Conservation (phyloP, 192 early-diverging fungal species). For the Rhizophlyctis rosea region DNA sequence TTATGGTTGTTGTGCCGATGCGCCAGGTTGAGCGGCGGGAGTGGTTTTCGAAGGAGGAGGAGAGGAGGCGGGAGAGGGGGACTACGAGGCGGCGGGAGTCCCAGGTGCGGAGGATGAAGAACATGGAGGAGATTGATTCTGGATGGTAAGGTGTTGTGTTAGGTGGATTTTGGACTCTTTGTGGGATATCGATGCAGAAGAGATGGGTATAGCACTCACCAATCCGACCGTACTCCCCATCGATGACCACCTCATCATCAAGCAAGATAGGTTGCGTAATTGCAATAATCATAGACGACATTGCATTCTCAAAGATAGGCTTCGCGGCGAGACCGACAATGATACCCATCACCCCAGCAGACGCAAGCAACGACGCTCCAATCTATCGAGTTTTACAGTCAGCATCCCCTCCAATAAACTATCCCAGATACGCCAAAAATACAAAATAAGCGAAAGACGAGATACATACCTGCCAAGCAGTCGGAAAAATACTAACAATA, state of each 20-base stretch:
- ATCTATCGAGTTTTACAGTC: conserved; percentile 7
- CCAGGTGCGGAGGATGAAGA: conserved; percentile 25
- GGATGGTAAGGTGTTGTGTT: no score
- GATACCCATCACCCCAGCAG: conserved; percentile 28
- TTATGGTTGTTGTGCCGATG: conserved; percentile 21
- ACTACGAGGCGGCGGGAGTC: conserved; percentile 27
- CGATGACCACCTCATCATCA: conserved; percentile 31
- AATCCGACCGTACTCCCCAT: conserved; percentile 31
- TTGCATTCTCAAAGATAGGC: conserved; percentile 26
- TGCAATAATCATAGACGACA: conserved; percentile 21
- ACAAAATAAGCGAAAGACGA: not conserved
- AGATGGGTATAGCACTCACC: not conserved
- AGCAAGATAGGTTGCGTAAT: conserved; percentile 21
- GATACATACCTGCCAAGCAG: conserved; percentile 19
- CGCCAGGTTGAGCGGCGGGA: conserved; percentile 31
- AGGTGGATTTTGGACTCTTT: not conserved
- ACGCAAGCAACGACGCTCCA: conserved; percentile 25
- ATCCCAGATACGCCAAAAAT: not conserved
- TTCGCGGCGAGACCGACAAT: conserved; percentile 24
- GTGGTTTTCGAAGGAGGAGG: conserved; percentile 30
- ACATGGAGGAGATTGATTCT: conserved; percentile 23
- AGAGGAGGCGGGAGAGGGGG: conserved; percentile 23
- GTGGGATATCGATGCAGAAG: not conserved
- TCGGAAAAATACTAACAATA: conserved; percentile 23
- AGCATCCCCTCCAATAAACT: not conserved